phyloP scores from a whole-genome alignment of 192 early-diverging fungal genomes.

The Coemansia sp. region DNA sequence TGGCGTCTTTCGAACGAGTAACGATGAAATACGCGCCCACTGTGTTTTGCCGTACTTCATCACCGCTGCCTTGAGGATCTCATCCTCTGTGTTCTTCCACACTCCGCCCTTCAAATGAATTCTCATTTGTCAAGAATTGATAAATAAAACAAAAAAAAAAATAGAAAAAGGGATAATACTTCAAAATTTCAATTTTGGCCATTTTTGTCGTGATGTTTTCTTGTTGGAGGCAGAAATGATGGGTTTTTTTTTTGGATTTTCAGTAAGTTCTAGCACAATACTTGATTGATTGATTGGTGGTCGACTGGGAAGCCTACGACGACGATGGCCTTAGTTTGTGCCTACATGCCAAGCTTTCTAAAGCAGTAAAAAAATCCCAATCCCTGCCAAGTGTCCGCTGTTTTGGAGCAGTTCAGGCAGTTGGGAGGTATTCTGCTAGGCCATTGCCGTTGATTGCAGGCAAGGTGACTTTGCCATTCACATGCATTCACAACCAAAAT shows the following conservation, averaged over 20 bases:
- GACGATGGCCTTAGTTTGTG: too few species aligned
- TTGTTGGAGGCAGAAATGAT: background rate
- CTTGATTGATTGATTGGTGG: background rate
- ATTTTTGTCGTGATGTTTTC: background rate
- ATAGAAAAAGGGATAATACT: background rate
- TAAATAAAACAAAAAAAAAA: background rate
- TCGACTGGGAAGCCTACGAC: too few species aligned
- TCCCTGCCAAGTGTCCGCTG: too few species aligned
- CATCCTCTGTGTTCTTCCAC: constrained; percentile 99
- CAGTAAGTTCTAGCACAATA: too few species aligned
- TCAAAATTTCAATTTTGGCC: background rate
- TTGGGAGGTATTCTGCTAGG: background rate
- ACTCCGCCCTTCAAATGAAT: constrained; percentile 76
- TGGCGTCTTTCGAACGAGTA: constrained; percentile 92
- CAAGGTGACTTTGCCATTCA: background rate
- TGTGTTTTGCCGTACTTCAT: constrained; percentile 99
- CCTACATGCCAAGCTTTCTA: background rate
- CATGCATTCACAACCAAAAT: background rate
- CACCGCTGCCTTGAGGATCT: constrained; percentile 95
- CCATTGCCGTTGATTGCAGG: background rate
- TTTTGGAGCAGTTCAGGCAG: too few species aligned
- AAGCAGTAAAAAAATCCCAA: background rate
- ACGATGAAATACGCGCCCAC: constrained; percentile 97
- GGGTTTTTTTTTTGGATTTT: too few species aligned
- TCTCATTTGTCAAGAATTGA: constrained; percentile 16